phyloP scores from a whole-genome alignment of 257 asterid genomes.

The Coffea eugenioides region DNA sequence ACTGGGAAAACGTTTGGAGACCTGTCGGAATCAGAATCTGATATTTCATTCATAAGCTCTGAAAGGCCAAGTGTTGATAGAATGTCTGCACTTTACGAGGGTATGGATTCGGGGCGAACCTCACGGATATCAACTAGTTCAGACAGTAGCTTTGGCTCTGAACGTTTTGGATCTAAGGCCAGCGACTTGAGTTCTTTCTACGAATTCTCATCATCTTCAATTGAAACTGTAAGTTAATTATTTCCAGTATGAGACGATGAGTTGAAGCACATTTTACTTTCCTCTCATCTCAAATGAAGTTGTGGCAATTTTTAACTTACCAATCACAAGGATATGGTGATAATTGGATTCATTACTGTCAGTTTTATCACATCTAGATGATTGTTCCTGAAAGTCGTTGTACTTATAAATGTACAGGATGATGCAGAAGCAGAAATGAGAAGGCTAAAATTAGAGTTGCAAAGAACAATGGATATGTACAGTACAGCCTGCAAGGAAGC shows the following conservation, averaged over 20 bases:
- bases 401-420: conserved; percentile 43
- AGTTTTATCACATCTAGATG: not conserved
- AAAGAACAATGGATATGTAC: conserved; percentile 78
- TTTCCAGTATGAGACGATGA: not conserved
- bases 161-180: conserved; percentile 38
- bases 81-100: conserved; percentile 38
- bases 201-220: conserved; percentile 53
- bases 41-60: conserved; percentile 65
- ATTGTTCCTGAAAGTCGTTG: not conserved
- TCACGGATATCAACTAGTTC: conserved; percentile 62
- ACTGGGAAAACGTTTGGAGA: conserved; percentile 47
- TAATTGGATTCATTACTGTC: not conserved
- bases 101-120: conserved; percentile 35
- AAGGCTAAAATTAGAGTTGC: conserved; percentile 75
- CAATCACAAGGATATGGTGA: too few species aligned
- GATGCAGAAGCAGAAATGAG: conserved; percentile 81
- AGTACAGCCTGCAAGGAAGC: conserved; percentile 86
- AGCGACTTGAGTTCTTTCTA: conserved; percentile 42
- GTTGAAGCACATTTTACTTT: not conserved
- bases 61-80: conserved; percentile 61
- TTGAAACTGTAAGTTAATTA: conserved; percentile 53
- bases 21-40: conserved; percentile 50
- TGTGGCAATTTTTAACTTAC: too few species aligned
- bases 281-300: not conserved
- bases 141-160: conserved; percentile 62